phyloP scores from a whole-genome alignment of 352 stramenopile genomes.

The Phytophthora constricta region DNA sequence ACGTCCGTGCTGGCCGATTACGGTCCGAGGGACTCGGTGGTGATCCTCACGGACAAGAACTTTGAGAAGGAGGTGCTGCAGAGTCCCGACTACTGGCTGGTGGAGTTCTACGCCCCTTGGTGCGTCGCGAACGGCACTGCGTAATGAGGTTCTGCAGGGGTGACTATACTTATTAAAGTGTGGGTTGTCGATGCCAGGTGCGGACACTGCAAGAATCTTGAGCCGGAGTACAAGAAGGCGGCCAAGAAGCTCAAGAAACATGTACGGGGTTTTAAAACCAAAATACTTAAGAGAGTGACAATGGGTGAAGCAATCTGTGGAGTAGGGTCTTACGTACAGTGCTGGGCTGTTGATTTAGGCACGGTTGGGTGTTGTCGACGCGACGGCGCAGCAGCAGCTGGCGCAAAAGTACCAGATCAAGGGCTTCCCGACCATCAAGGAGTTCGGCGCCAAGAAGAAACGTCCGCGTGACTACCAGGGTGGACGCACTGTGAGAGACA shows the following conservation, averaged over 20 bases:
- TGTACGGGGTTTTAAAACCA: constrained; percentile 29
- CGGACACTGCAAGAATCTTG: constrained; percentile 91
- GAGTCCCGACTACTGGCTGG: constrained; percentile 88
- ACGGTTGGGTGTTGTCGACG: constrained; percentile 72
- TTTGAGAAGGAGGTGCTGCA: constrained; percentile 86
- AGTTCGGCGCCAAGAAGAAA: constrained; percentile 86
- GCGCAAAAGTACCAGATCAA: constrained; percentile 82
- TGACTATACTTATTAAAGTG: not conserved
- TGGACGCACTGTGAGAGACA: constrained; percentile 63
- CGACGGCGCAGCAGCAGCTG: constrained; percentile 61
- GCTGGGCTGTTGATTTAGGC: constrained; percentile 46
- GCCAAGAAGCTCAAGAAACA: constrained; percentile 88
- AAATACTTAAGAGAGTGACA: not conserved
- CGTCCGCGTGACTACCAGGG: constrained; percentile 76
- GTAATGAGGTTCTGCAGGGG: not conserved
- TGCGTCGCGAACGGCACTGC: constrained; percentile 11
- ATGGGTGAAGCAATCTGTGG: constrained; percentile 11
- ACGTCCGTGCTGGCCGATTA: constrained; percentile 46
- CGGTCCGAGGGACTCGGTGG: constrained; percentile 57
- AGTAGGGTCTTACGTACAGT: not conserved
- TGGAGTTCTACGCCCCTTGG: constrained; percentile 95
- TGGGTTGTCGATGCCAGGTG: constrained; percentile 52
- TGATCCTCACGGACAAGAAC: constrained; percentile 83
- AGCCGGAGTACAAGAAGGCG: constrained; percentile 89
- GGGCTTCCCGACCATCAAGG: constrained; percentile 86